Percentiles rank a stretch among this genome's conserved stretches.
Evolutionary conservation across 129 eudicot species (phyloP).

Genomic region (Apium graveolens): DNA sequence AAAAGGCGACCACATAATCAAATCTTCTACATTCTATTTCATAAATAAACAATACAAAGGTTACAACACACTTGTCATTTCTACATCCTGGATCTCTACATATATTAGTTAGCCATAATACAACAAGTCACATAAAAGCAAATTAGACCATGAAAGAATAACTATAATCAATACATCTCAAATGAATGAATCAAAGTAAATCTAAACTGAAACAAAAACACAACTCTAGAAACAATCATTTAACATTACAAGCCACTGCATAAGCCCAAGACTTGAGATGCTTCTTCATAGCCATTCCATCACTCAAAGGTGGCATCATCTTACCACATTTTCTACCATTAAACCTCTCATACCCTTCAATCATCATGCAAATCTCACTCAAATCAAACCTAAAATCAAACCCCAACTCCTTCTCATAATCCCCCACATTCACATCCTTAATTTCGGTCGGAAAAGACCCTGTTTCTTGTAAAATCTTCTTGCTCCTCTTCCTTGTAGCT

Average conservation of each 20-base stretch:
- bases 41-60: neutral
- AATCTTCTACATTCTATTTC: neutral
- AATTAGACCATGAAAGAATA: neutral
- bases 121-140: neutral
- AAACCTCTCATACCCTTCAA: neutral
- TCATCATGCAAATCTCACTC: constrained; percentile 9
- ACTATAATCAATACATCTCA: neutral
- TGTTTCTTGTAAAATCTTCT: neutral
- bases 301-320: constrained; percentile 18
- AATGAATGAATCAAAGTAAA: neutral
- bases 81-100: neutral
- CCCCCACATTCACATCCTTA: neutral
- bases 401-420: neutral
- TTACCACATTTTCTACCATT: neutral
- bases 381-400: constrained; percentile 18
- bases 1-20: too few relatives aligned
- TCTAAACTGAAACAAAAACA: neutral
- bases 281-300: constrained; percentile 20
- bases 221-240: neutral
- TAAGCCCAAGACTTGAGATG: constrained; percentile 24
- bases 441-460: too few relatives aligned
- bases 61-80: neutral
- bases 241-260: constrained; percentile 23
- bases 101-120: neutral
- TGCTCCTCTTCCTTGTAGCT: neutral